These are phyloP conservation scores for Metschnikowia continentalis DNA, from an alignment of 805 yeast genomes.

Conservation along the genomic window DNA sequence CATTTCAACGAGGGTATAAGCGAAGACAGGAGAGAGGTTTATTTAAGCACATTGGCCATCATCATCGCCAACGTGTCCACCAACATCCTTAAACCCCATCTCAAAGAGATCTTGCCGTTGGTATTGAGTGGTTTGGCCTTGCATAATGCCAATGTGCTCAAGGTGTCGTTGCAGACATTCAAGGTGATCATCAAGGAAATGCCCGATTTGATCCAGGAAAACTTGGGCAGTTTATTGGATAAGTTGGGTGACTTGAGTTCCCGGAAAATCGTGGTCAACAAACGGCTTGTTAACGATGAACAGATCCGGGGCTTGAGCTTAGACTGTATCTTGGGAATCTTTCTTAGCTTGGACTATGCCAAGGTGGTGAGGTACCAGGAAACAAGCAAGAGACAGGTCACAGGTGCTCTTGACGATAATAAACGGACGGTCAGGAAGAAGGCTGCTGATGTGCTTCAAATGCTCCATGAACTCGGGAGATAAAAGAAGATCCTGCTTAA, in stretches of 20 bases:
- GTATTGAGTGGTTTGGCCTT: constrained; percentile 59
- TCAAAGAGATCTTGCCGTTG: constrained; percentile 64
- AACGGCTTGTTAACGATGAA: constrained; percentile 33
- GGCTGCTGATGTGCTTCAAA: constrained; percentile 78
- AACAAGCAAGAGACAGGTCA: constrained; percentile 45
- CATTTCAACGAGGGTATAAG: constrained; percentile 31
- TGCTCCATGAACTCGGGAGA: constrained; percentile 51
- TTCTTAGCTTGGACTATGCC: constrained; percentile 31
- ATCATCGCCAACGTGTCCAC: constrained; percentile 63
- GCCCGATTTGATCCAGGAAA: constrained; percentile 47
- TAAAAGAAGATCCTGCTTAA: neutral
- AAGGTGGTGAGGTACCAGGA: constrained; percentile 50
- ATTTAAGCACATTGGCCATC: constrained; percentile 62
- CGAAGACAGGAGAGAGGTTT: constrained; percentile 40
- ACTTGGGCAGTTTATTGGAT: constrained; percentile 56
- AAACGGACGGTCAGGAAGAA: constrained; percentile 70
- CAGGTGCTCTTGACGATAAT: constrained; percentile 61
- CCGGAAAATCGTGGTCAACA: constrained; percentile 13
- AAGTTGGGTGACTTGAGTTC: constrained; percentile 40
- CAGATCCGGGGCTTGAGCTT: constrained; percentile 55
- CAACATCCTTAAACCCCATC: constrained; percentile 59
- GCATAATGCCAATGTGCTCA: constrained; percentile 44
- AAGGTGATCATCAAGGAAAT: constrained; percentile 52
- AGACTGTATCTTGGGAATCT: constrained; percentile 46
- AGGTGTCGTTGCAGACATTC: constrained; percentile 60